A percentile compares a stretch with the other conserved stretches of the same genome.
Evolutionary conservation across 176 grass and related monocot species (phyloP).

Genomic region (Aechmea fasciata): DNA sequence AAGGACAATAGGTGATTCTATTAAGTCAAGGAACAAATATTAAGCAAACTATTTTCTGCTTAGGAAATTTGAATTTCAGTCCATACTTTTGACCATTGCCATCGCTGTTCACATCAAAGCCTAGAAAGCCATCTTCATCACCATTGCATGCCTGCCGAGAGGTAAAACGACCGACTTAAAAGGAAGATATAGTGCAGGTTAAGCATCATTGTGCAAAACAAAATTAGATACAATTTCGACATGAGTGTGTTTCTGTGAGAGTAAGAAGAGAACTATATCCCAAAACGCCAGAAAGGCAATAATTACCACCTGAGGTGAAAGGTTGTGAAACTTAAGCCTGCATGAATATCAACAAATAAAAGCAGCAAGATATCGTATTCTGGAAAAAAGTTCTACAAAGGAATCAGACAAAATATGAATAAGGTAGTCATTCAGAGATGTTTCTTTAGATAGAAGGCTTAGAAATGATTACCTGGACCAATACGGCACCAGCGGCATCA

Average conservation of each 20-base stretch:
- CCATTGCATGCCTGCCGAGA: constrained; percentile 50
- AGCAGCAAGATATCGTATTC: neutral
- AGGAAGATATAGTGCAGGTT: neutral
- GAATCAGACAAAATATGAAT: neutral
- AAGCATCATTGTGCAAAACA: neutral
- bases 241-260: too few relatives aligned
- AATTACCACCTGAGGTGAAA: too few relatives aligned
- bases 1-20: neutral
- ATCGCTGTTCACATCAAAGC: constrained; percentile 73
- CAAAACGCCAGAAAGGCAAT: too few relatives aligned
- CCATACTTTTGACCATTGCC: constrained; percentile 70
- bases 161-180: neutral
- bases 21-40: neutral
- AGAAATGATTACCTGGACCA: constrained; percentile 60
- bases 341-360: neutral
- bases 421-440: neutral
- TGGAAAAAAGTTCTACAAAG: too few relatives aligned
- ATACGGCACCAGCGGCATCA: constrained; percentile 86
- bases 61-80: constrained; percentile 7
- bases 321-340: neutral
- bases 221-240: neutral
- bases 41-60: constrained; percentile 3
- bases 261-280: too few relatives aligned
- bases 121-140: constrained; percentile 80
- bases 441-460: neutral